Percentiles rank a stretch among this genome's conserved stretches.
phyloP scores from a whole-genome alignment of 2,329 filamentous ascomycete genomes.

The Aspergillus fijiensis region DNA sequence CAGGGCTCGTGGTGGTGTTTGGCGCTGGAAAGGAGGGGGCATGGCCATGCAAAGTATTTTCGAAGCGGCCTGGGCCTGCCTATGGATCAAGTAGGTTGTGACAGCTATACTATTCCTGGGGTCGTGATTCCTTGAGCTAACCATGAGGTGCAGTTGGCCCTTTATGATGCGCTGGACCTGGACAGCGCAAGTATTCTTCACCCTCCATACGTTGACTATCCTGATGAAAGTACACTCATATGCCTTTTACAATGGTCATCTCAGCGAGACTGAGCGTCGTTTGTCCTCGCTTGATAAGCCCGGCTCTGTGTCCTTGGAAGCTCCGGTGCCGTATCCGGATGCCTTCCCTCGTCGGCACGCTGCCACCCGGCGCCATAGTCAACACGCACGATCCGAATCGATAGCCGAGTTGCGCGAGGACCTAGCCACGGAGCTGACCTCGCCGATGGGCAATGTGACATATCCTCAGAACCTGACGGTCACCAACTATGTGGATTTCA shows the following conservation, averaged over 20 bases:
- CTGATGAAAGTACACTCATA: constrained; percentile 99
- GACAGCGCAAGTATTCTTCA: constrained; percentile 95
- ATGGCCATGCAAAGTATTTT: constrained; percentile 79
- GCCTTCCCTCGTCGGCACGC: constrained; percentile 39
- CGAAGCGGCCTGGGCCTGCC: constrained; percentile 72
- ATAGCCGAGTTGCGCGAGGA: constrained; percentile 75
- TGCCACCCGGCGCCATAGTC: constrained; percentile 15
- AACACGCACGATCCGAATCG: constrained; percentile 44
- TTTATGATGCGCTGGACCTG: constrained; percentile 89
- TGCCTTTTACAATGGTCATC: constrained; percentile 95
- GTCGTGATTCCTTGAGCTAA: constrained; percentile 18
- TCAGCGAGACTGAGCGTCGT: constrained; percentile 81
- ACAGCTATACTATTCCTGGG: not conserved
- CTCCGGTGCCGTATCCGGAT: constrained; percentile 74
- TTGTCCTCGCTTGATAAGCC: constrained; percentile 78
- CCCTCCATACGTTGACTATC: constrained; percentile 83
- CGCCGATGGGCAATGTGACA: constrained; percentile 81
- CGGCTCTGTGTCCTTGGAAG: constrained; percentile 62
- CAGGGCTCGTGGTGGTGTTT: constrained; percentile 53
- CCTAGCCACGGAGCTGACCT: constrained; percentile 86
- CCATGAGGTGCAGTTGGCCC: constrained; percentile 57
- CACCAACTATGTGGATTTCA: constrained; percentile 78
- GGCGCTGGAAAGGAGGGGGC: constrained; percentile 77
- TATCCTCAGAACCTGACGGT: constrained; percentile 87
- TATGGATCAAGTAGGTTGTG: constrained; percentile 68